Conservation (phyloP, 768 basidiomycete species). For the Pisolithus sp. region DNA sequence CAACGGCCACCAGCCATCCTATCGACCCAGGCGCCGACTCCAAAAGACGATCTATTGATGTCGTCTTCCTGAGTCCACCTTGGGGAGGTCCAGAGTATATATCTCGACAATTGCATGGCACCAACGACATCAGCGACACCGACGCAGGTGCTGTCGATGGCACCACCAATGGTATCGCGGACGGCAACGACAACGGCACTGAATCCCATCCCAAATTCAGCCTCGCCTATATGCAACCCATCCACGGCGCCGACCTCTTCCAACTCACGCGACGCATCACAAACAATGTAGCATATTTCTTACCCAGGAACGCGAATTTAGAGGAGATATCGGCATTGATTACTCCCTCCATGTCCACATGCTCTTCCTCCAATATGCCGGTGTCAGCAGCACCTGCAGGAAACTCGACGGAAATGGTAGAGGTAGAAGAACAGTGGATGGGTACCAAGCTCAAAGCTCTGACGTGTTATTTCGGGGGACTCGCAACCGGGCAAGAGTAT, state of each 20-base stretch:
- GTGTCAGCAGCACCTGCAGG: not conserved
- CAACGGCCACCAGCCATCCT: too few species aligned
- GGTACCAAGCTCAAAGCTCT: conserved; percentile 87
- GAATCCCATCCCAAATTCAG: conserved; percentile 52
- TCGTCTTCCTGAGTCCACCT: conserved; percentile 89
- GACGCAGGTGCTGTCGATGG: not conserved
- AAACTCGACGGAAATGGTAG: conserved; percentile 50
- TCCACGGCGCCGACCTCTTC: conserved; percentile 82
- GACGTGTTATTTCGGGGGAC: conserved; percentile 89
- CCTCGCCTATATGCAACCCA: conserved; percentile 66
- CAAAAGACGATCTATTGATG: conserved; percentile 59
- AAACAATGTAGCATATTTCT: conserved; percentile 79
- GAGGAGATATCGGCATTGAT: conserved; percentile 62
- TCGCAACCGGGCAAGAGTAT: conserved; percentile 62
- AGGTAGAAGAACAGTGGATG: conserved; percentile 98
- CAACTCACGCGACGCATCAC: conserved; percentile 64
- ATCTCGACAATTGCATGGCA: conserved; percentile 11
- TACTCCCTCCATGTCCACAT: conserved; percentile 4
- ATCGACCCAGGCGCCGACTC: not conserved
- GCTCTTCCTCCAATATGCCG: not conserved
- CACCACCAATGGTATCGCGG: not conserved
- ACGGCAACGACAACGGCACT: too few species aligned
- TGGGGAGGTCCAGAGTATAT: conserved; percentile 89
- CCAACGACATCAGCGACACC: not conserved
- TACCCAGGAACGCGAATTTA: conserved; percentile 76